phyloP scores from a whole-genome alignment of 2,329 filamentous ascomycete species.

The Clonostachys rhizophaga region DNA sequence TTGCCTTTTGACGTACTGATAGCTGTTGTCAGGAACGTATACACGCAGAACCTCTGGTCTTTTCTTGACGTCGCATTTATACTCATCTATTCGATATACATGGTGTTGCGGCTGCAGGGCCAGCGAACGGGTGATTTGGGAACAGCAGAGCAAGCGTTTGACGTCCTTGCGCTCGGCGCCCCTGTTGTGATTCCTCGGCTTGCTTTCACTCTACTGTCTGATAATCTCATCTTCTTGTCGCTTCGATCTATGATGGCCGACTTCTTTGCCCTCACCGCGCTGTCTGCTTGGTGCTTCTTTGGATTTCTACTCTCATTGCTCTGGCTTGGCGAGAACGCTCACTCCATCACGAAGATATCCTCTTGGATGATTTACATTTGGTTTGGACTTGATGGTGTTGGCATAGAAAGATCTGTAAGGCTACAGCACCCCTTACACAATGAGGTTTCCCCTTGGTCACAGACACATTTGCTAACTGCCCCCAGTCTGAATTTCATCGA shows the following conservation, averaged over 20 bases:
- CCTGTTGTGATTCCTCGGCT: conserved; percentile 74
- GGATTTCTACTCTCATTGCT: conserved; percentile 76
- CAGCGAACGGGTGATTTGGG: conserved; percentile 42
- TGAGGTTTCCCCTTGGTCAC: neutral
- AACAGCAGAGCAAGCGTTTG: conserved; percentile 62
- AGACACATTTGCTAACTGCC: neutral
- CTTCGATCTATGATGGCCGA: conserved; percentile 82
- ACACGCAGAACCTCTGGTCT: conserved; percentile 85
- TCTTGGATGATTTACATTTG: conserved; percentile 95
- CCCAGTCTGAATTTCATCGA: conserved; percentile 66
- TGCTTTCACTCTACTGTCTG: conserved; percentile 77
- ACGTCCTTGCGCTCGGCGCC: conserved; percentile 74
- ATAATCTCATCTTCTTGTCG: conserved; percentile 80
- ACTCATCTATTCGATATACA: conserved; percentile 65
- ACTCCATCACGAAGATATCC: conserved; percentile 62
- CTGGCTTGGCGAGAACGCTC: conserved; percentile 67
- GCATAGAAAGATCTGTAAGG: conserved; percentile 51
- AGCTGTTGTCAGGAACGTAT: conserved; percentile 57
- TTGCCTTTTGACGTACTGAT: neutral
- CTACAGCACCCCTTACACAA: too few species aligned
- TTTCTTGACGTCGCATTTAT: conserved; percentile 79
- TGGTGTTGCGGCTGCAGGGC: conserved; percentile 63
- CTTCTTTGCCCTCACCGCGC: conserved; percentile 70
- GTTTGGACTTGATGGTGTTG: conserved; percentile 77
- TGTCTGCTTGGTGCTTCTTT: conserved; percentile 79